phyloP scores from a whole-genome alignment of 441 rosid genomes.

The Biscutella laevigata region DNA sequence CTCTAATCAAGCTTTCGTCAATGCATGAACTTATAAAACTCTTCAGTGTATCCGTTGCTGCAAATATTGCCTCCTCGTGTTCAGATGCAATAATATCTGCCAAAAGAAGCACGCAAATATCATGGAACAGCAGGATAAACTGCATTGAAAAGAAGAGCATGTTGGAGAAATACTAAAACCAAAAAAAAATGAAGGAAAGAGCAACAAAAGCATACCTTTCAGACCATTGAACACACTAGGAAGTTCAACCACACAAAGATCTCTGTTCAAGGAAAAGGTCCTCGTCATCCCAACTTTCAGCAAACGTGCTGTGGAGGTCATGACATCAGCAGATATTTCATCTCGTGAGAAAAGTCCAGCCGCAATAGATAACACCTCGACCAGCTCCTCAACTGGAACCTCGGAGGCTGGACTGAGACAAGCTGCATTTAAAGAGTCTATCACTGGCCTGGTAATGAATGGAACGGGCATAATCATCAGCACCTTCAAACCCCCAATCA shows the following conservation, averaged over 20 bases:
- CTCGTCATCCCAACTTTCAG: conserved; percentile 70
- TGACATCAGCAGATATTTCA: conserved; percentile 62
- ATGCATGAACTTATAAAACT: conserved; percentile 56
- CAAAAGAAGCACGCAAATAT: conserved; percentile 21
- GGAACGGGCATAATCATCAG: conserved; percentile 53
- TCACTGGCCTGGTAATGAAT: conserved; percentile 56
- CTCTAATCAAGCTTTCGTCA: conserved; percentile 69
- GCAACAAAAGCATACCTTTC: conserved; percentile 44
- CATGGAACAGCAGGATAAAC: conserved; percentile 5
- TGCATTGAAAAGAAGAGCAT: neutral
- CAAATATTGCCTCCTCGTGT: conserved; percentile 83
- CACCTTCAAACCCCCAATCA: conserved; percentile 57
- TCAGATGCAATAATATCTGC: conserved; percentile 76
- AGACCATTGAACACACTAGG: conserved; percentile 66
- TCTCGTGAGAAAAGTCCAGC: conserved; percentile 43
- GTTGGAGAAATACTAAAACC: neutral
- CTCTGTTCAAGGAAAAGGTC: conserved; percentile 53
- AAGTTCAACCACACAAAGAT: conserved; percentile 58
- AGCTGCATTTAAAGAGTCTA: conserved; percentile 55
- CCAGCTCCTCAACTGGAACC: conserved; percentile 59
- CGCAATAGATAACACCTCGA: conserved; percentile 52
- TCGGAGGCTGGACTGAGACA: conserved; percentile 47
- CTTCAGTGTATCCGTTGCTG: conserved; percentile 74
- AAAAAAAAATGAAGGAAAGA: neutral
- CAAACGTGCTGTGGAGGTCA: conserved; percentile 69